A percentile compares a stretch with the other conserved stretches of the same genome.
phyloP scores from a whole-genome alignment of 2,329 filamentous ascomycete species.

The Didymella segeticola region DNA sequence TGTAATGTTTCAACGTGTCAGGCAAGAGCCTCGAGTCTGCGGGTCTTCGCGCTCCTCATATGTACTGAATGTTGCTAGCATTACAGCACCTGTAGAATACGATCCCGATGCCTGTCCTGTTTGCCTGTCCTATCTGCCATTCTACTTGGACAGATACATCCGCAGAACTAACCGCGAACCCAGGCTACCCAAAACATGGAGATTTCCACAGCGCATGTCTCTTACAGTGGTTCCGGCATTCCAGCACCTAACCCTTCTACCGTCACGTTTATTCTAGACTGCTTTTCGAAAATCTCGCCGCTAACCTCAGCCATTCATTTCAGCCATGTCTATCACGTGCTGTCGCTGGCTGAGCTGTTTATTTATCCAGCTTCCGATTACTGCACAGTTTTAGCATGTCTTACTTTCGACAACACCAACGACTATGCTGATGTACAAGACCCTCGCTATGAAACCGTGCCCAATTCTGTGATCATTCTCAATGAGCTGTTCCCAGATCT shows the following conservation, averaged over 20 bases:
- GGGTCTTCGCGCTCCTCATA: no score
- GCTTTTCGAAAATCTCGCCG: neutral
- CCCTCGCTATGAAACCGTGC: neutral
- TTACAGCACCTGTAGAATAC: no score
- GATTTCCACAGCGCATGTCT: no score
- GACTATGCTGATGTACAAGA: neutral
- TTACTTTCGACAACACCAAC: neutral
- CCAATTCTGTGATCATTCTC: neutral
- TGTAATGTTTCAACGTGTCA: no score
- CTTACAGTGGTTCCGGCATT: no score
- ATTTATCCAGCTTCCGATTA: neutral
- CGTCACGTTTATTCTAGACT: neutral
- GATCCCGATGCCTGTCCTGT: no score
- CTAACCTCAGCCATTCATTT: neutral
- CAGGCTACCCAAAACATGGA: no score
- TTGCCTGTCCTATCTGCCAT: no score
- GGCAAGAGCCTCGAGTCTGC: no score
- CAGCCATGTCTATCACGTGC: neutral
- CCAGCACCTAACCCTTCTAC: neutral
- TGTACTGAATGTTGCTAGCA: no score
- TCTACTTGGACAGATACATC: no score
- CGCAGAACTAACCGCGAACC: no score
- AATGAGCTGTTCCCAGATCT: neutral
- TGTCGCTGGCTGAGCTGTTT: neutral
- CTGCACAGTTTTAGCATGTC: neutral